Percentiles rank a stretch among this genome's conserved stretches.
These are phyloP conservation scores for Diaporthe citriasiana DNA, from an alignment of 2,329 filamentous ascomycete genomes.

Conservation along the genomic window DNA sequence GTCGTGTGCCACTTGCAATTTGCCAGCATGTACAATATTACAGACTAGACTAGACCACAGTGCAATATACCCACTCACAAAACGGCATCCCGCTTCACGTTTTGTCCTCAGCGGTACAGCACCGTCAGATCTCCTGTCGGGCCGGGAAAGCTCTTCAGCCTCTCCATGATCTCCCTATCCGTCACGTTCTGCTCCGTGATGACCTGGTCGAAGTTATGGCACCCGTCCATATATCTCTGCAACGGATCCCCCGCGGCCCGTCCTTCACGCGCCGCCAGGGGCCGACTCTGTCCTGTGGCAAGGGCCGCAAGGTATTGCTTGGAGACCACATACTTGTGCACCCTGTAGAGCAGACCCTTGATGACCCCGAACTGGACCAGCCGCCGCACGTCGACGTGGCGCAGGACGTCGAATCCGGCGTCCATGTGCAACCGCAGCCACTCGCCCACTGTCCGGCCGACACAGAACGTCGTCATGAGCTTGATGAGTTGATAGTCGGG, in stretches of 20 bases:
- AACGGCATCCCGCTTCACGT: neutral
- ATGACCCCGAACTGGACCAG: constrained; percentile 97
- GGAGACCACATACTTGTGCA: constrained; percentile 89
- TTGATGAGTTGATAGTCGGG: constrained; percentile 79
- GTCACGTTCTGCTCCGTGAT: constrained; percentile 81
- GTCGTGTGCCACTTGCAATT: neutral
- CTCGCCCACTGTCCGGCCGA: constrained; percentile 86
- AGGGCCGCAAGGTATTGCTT: constrained; percentile 72
- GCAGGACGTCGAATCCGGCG: constrained; percentile 74
- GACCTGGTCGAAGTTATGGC: constrained; percentile 85
- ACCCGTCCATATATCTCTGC: constrained; percentile 79
- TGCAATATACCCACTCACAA: constrained; percentile 4
- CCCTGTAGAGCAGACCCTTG: constrained; percentile 92
- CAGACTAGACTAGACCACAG: constrained; percentile 9
- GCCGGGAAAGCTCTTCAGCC: constrained; percentile 69
- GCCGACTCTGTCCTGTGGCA: constrained; percentile 66
- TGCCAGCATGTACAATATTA: constrained; percentile 45
- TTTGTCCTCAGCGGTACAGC: constrained; percentile 61
- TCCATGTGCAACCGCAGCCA: constrained; percentile 86
- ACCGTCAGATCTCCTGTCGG: constrained; percentile 67
- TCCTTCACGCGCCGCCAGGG: constrained; percentile 41
- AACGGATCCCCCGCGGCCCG: constrained; percentile 64
- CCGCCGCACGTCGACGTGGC: constrained; percentile 87
- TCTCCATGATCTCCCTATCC: constrained; percentile 78
- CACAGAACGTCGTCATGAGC: constrained; percentile 87